Conservation (phyloP, 1,284 basidiomycete species). For the Afroboletus lepidellus region DNA sequence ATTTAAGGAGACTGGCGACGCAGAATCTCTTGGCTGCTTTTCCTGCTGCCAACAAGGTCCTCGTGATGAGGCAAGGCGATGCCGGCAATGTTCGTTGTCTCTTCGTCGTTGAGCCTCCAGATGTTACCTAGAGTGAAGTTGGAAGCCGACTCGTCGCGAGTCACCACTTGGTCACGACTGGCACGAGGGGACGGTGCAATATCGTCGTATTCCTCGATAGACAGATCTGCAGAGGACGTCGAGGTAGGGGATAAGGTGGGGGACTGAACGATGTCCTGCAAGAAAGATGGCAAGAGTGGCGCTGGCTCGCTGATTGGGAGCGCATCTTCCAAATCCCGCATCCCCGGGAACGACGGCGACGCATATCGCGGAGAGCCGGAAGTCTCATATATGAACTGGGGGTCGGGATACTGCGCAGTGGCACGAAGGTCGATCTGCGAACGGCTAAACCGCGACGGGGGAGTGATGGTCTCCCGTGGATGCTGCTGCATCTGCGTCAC, state of each 20-base stretch:
- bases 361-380: slow-evolving; percentile 38
- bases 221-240: slow-evolving; percentile 61
- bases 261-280: slow-evolving; percentile 68
- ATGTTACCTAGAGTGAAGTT: slow-evolving; percentile 50
- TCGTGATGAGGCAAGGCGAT: slow-evolving; percentile 39
- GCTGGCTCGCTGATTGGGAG: slow-evolving; percentile 34
- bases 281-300: slow-evolving; percentile 64
- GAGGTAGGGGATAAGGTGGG: slow-evolving; percentile 62
- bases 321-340: slow-evolving; percentile 21
- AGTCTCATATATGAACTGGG: slow-evolving; percentile 67
- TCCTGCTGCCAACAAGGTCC: slow-evolving; percentile 35
- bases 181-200: slow-evolving; percentile 18
- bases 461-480: slow-evolving; percentile 35
- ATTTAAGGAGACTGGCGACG: slow-evolving; percentile 31
- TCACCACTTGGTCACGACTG: slow-evolving; percentile 24
- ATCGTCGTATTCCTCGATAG: slow-evolving; percentile 53
- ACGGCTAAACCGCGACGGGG: slow-evolving; percentile 39
- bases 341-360: slow-evolving; percentile 25
- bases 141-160: slow-evolving; percentile 31
- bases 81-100: slow-evolving; percentile 50
- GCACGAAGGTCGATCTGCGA: slow-evolving; percentile 47
- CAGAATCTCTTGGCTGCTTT: slow-evolving; percentile 34
- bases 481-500: slow-evolving; percentile 44
- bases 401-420: slow-evolving; percentile 36
- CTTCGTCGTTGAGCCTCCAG: slow-evolving; percentile 65